Evolutionary conservation across 768 basidiomycete species (phyloP), one percentile per base, ranked within the genome.

Genomic region (Suillus tomentosus): DNA sequence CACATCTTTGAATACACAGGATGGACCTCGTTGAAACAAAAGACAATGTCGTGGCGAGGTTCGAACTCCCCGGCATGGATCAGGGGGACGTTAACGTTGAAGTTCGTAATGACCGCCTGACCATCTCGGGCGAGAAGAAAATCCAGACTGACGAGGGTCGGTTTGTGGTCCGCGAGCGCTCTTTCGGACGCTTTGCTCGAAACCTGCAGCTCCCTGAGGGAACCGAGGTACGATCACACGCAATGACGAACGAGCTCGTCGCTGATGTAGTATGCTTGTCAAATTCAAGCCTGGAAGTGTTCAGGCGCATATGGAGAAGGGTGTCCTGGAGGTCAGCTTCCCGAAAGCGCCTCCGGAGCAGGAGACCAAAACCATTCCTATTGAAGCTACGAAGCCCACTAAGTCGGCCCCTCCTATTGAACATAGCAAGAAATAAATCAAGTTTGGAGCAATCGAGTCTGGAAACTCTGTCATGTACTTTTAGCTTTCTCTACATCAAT

Each of bases 51-150:
- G 84, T 81, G 2, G 84, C 83, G 11, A 79, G 80, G 7, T 84
- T 87, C 62, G 87, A 87, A 67, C 72, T 85, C 2, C 85, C 86
- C 5, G 85, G 86, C 10, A 70, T 86, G 60, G 81, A 78, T 61
- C 82, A 83, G 61, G 79, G 83, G 50, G 76, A 79, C 58, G 77
- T 86, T 50, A 68, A 73, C 40, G 81, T 86, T 57, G 79, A 85
- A 59, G 71, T 85, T 22, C 78, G 79, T 47, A 78, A 83, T 64
- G 77, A 79, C 63, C 78, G 76, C 45, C 73, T 88, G 58, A 82
- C 76, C 2, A 74, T 87, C 42, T 80, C 81, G 9, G 84, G 82
- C 31, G 79, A 85, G 69, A 71, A 73, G 13, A 53, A 69, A 4
- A 74, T 78, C 1, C 53, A 69, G 0, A 70, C 78, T 3, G 78